A percentile compares a stretch with the other conserved stretches of the same genome.
Evolutionary conservation across 257 asterid genomes (phyloP).

Genomic region (Nicotiana sylvestris): DNA sequence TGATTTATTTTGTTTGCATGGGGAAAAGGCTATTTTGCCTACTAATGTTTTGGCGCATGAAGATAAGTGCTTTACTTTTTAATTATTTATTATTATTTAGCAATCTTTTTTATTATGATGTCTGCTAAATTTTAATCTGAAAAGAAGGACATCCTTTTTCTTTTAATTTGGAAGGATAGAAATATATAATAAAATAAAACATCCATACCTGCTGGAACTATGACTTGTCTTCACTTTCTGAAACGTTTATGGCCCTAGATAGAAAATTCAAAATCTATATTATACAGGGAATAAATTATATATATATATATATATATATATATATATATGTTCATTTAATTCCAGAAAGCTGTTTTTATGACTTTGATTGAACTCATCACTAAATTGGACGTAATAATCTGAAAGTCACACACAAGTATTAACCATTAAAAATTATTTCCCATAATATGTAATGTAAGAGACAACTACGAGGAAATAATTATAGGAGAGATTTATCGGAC

Average conservation of each 20-base stretch:
- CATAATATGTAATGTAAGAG: too few species aligned
- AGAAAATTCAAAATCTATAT: background rate
- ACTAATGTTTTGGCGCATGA: background rate
- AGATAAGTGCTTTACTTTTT: background rate
- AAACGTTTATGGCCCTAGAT: background rate
- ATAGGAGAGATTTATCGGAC: too few species aligned
- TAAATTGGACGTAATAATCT: too few species aligned
- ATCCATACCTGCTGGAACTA: background rate
- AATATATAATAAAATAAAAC: background rate
- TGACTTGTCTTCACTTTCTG: background rate
- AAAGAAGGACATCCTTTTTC: background rate
- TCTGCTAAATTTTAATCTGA: background rate
- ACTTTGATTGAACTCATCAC: too few species aligned
- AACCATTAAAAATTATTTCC: too few species aligned
- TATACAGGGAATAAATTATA: too few species aligned
- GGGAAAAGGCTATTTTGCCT: background rate
- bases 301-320: too few species aligned
- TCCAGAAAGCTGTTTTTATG: too few species aligned
- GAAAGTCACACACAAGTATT: too few species aligned
- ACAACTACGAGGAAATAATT: too few species aligned
- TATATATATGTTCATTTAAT: too few species aligned
- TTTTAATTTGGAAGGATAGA: background rate
- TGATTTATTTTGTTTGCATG: background rate
- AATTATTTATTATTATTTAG: background rate
- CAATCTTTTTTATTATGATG: background rate